Evolutionary conservation across 140 eudicot species (phyloP).

Genomic region (Anethum foeniculum): DNA sequence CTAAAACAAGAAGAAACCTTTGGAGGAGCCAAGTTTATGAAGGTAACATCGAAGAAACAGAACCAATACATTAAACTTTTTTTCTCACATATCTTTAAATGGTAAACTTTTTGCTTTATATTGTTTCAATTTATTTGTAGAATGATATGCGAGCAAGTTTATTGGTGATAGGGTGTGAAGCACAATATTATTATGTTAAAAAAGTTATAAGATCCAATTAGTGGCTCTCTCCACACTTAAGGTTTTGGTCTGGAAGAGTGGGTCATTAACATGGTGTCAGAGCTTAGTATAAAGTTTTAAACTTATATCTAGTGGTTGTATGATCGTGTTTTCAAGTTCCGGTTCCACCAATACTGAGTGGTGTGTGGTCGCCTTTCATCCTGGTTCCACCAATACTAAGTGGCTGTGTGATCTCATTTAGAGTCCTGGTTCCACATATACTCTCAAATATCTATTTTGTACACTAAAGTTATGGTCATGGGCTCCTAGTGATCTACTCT

Average conservation of each 20-base stretch:
- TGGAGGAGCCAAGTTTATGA: conserved; percentile 80
- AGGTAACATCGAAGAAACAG: conserved; percentile 35
- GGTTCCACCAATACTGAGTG: background rate
- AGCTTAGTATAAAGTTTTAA: background rate
- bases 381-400: background rate
- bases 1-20: conserved; percentile 79
- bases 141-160: background rate
- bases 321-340: background rate
- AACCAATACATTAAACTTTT: background rate
- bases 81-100: background rate
- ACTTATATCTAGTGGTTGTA: background rate
- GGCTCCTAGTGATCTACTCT: background rate
- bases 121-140: background rate
- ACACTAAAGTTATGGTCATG: background rate
- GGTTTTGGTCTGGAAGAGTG: background rate
- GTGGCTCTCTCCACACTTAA: background rate
- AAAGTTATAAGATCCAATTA: background rate
- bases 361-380: background rate
- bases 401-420: background rate
- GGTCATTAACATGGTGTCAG: background rate
- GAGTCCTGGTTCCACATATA: background rate
- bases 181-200: background rate
- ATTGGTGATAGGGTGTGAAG: background rate
- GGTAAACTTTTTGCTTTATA: background rate
- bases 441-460: background rate